These are phyloP conservation scores for Russula sp. DNA, from an alignment of 768 basidiomycete genomes.

Conservation along the genomic window DNA sequence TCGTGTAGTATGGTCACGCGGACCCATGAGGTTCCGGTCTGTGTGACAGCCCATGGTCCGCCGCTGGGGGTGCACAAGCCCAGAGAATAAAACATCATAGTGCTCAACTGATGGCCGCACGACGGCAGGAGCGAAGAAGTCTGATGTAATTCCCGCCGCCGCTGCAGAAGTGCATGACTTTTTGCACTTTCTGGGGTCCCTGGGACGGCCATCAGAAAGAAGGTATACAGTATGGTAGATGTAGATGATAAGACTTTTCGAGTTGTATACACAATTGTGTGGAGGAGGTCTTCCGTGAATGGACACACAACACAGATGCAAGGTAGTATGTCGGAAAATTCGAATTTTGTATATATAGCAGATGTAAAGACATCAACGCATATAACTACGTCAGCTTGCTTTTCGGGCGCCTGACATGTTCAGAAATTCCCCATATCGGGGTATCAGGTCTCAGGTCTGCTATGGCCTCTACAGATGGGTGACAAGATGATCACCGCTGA, in stretches of 20 bases:
- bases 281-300: too few relatives aligned
- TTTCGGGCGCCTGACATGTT: too few relatives aligned
- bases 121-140: neutral
- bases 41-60: neutral
- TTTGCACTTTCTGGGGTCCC: constrained; percentile 10
- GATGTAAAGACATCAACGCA: too few relatives aligned
- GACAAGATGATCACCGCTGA: too few relatives aligned
- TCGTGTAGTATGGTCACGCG: neutral
- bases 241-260: neutral
- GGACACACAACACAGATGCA: too few relatives aligned
- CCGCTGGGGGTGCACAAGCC: neutral
- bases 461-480: too few relatives aligned
- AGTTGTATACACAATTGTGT: neutral
- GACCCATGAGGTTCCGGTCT: neutral
- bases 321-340: too few relatives aligned
- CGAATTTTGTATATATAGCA: too few relatives aligned
- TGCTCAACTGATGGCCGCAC: neutral
- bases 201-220: neutral
- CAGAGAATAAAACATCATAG: neutral
- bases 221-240: neutral
- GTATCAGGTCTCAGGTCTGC: too few relatives aligned
- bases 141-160: neutral
- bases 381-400: too few relatives aligned
- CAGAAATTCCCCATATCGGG: too few relatives aligned
- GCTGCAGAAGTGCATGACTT: neutral